These are phyloP conservation scores for Aspergillus texensis DNA, from an alignment of 2,329 filamentous ascomycete species.

Conservation along the genomic window DNA sequence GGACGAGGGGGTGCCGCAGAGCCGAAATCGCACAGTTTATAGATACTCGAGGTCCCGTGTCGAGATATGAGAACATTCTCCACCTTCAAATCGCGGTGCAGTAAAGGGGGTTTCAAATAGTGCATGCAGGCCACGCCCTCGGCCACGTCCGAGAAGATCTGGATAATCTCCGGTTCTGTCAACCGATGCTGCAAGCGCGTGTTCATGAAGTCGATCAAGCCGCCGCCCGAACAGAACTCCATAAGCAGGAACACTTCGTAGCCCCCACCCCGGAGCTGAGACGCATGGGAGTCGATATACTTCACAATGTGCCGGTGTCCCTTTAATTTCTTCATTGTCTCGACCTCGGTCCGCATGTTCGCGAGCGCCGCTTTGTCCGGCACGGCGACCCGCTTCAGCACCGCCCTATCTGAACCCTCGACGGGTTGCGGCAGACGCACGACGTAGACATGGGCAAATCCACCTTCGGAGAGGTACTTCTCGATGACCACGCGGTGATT, in stretches of 20 bases:
- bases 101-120: constrained; percentile 88
- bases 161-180: constrained; percentile 95
- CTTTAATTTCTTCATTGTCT: constrained; percentile 99
- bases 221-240: constrained; percentile 95
- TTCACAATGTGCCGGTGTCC: constrained; percentile 95
- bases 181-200: constrained; percentile 92
- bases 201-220: constrained; percentile 99
- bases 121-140: constrained; percentile 99
- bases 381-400: constrained; percentile 93
- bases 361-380: constrained; percentile 93
- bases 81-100: constrained; percentile 95
- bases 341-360: constrained; percentile 97
- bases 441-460: constrained; percentile 97
- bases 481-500: constrained; percentile 91
- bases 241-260: constrained; percentile 98
- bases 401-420: constrained; percentile 77
- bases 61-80: constrained; percentile 92
- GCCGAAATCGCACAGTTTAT: constrained; percentile 98
- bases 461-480: constrained; percentile 96
- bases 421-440: constrained; percentile 80
- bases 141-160: constrained; percentile 94
- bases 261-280: constrained; percentile 85
- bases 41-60: constrained; percentile 67
- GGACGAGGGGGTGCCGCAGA: constrained; percentile 82
- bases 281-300: constrained; percentile 98